Percentiles rank a stretch among this genome's conserved stretches.
Conservation (phyloP, 495 filamentous ascomycete species). For the Emericellopsis terricola region DNA sequence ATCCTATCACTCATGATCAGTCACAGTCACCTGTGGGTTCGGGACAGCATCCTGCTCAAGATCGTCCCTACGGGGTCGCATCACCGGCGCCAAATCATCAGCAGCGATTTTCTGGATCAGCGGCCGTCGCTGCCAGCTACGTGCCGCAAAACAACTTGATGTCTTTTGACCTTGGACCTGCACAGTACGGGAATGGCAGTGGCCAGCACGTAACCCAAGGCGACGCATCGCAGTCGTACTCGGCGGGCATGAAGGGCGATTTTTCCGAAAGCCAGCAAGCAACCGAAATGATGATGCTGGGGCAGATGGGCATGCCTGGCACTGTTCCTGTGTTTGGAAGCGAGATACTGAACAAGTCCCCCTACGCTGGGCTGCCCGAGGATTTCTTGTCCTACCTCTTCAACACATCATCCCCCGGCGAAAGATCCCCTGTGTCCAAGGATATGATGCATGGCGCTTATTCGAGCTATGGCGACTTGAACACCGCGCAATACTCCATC, state of each 20-base stretch:
- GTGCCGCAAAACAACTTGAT: constrained; percentile 33
- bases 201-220: constrained; percentile 7
- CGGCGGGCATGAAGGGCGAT: constrained; percentile 19
- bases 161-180: constrained; percentile 36
- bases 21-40: background rate
- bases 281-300: constrained; percentile 39
- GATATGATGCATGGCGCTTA: constrained; percentile 26
- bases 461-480: constrained; percentile 31
- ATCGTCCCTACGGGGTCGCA: constrained; percentile 3
- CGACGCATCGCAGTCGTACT: constrained; percentile 15
- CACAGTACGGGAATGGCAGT: constrained; percentile 24
- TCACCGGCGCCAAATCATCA: constrained; percentile 23
- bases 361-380: constrained; percentile 69
- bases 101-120: constrained; percentile 27
- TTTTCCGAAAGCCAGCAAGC: constrained; percentile 26
- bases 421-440: constrained; percentile 23
- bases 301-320: constrained; percentile 46
- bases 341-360: constrained; percentile 65
- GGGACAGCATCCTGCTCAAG: background rate
- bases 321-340: constrained; percentile 72
- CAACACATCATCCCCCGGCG: constrained; percentile 38
- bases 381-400: constrained; percentile 89
- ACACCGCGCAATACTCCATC: constrained; percentile 24
- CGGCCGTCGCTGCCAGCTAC: constrained; percentile 20
- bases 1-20: background rate